Conservation (phyloP, 2,329 filamentous ascomycete genomes). For the Fonsecaea pedrosoi region DNA sequence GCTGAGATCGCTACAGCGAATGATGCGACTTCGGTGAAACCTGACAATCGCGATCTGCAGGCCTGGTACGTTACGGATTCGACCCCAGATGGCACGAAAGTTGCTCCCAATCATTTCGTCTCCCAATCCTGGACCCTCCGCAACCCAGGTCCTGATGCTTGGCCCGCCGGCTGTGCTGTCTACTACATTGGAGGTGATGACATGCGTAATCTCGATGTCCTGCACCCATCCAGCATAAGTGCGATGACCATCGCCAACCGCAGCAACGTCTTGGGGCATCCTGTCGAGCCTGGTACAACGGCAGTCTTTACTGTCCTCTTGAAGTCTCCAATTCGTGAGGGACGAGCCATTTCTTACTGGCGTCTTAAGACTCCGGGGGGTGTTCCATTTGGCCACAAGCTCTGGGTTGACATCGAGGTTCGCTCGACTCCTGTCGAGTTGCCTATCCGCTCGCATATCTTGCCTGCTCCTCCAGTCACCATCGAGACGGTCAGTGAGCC, state of each 20-base stretch:
- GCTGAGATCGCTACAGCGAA: conserved; percentile 12
- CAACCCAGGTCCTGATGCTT: conserved; percentile 78
- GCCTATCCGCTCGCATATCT: conserved; percentile 36
- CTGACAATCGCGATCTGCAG: conserved; percentile 59
- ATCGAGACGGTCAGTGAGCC: conserved; percentile 45
- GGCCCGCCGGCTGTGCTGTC: conserved; percentile 89
- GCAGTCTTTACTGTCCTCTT: conserved; percentile 83
- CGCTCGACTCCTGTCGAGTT: conserved; percentile 32
- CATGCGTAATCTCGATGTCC: conserved; percentile 89
- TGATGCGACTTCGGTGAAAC: conserved; percentile 41
- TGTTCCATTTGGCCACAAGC: conserved; percentile 83
- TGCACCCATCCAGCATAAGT: conserved; percentile 76
- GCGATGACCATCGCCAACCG: conserved; percentile 80
- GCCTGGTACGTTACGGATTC: conserved; percentile 79
- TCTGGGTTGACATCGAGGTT: conserved; percentile 93
- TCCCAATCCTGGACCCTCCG: conserved; percentile 89
- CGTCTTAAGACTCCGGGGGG: conserved; percentile 83
- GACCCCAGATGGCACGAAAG: conserved; percentile 75
- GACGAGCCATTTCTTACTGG: conserved; percentile 94
- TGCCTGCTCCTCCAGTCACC: conserved; percentile 26
- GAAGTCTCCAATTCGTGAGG: conserved; percentile 76
- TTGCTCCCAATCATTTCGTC: conserved; percentile 76
- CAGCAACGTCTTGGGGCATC: conserved; percentile 75
- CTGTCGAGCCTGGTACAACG: conserved; percentile 75
- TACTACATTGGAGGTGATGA: conserved; percentile 93